Evolutionary conservation across 2,329 filamentous ascomycete species (phyloP).

Genomic region (Trichoderma koningii): DNA sequence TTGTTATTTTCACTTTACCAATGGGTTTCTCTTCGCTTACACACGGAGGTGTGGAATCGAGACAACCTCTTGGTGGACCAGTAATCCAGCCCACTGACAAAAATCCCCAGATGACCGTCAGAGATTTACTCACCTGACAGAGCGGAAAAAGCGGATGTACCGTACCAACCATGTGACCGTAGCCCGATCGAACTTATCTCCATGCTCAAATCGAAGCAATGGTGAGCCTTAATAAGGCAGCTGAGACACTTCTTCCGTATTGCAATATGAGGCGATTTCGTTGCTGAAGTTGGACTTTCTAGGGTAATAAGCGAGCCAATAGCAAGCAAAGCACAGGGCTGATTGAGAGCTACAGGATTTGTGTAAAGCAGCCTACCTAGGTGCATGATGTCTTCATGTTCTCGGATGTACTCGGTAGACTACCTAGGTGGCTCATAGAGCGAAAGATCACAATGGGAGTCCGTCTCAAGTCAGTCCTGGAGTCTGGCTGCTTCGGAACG

Average conservation of each 20-base stretch:
- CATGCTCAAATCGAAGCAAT: no score
- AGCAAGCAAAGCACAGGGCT: background rate
- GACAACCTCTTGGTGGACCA: background rate
- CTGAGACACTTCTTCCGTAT: no score
- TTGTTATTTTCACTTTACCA: background rate
- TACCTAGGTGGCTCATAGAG: no score
- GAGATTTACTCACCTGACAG: background rate
- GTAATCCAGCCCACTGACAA: background rate
- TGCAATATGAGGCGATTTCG: no score
- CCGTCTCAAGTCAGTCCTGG: no score
- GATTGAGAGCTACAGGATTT: background rate
- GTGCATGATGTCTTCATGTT: background rate
- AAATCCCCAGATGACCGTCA: background rate
- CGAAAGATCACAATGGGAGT: no score
- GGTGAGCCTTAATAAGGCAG: no score
- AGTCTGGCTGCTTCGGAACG: no score
- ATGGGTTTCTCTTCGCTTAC: conserved; percentile 1
- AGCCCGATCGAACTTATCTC: no score
- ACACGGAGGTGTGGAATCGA: background rate
- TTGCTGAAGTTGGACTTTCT: no score
- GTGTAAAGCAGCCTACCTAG: background rate
- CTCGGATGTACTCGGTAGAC: background rate
- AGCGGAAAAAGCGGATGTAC: no score
- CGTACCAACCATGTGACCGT: no score
- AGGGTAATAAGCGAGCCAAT: background rate